These are phyloP conservation scores for Cercospora berteroae DNA, from an alignment of 2,329 filamentous ascomycete species.

Conservation along the genomic window DNA sequence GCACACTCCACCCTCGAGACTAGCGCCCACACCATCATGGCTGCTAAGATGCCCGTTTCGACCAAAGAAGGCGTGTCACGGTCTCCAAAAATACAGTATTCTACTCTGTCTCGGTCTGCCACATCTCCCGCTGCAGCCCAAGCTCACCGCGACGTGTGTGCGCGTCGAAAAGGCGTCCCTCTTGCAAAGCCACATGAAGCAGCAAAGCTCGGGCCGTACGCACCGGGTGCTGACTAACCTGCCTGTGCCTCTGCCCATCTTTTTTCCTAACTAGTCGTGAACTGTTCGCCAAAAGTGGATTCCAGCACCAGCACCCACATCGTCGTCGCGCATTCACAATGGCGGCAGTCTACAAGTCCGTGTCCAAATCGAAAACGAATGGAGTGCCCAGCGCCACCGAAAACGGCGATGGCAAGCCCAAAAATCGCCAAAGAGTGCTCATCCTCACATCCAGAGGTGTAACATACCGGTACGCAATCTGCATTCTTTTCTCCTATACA, in stretches of 20 bases:
- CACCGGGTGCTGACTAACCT: background rate
- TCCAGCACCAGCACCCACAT: background rate
- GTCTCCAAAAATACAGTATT: background rate
- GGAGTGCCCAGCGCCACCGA: slow-evolving; percentile 33
- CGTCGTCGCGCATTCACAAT: slow-evolving; percentile 37
- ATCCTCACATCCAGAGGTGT: slow-evolving; percentile 91
- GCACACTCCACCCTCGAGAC: background rate
- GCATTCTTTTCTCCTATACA: no score
- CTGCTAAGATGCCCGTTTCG: background rate
- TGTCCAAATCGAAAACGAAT: slow-evolving; percentile 46
- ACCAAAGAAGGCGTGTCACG: background rate
- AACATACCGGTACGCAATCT: slow-evolving; percentile 65
- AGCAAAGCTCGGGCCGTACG: background rate
- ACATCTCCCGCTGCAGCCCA: background rate
- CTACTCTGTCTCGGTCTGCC: background rate
- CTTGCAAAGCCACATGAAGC: background rate
- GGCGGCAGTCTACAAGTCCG: slow-evolving; percentile 58
- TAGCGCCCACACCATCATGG: background rate
- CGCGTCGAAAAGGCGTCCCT: background rate
- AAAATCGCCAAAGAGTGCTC: slow-evolving; percentile 64
- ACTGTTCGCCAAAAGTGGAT: background rate
- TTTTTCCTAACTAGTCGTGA: background rate
- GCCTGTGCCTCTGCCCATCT: background rate
- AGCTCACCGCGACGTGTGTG: background rate
- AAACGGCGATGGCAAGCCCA: slow-evolving; percentile 33